Evolutionary conservation across 2,329 filamentous ascomycete genomes (phyloP).

Genomic region (Colletotrichum echinochloae): DNA sequence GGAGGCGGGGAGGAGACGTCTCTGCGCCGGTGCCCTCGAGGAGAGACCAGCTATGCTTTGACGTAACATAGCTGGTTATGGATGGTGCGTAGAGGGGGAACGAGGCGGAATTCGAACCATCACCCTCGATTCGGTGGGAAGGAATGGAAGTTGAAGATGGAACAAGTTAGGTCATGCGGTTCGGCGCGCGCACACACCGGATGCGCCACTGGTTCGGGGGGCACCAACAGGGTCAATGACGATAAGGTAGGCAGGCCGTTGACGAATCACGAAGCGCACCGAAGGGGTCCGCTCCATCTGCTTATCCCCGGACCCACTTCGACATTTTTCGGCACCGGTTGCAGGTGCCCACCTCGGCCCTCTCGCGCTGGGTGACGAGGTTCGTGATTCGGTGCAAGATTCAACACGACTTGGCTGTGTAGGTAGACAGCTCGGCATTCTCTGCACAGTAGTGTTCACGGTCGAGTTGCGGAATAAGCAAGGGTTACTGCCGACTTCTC

Average conservation of each 20-base stretch:
- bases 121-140: not conserved
- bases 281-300: slow-evolving; percentile 26
- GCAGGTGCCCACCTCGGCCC: slow-evolving; percentile 24
- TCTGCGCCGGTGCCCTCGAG: slow-evolving; percentile 40
- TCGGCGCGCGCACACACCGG: slow-evolving; percentile 7
- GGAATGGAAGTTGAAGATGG: not conserved
- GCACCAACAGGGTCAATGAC: slow-evolving; percentile 31
- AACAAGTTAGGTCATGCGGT: slow-evolving; percentile 6
- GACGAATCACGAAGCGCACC: slow-evolving; percentile 27
- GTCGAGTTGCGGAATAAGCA: not conserved
- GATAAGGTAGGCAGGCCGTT: slow-evolving; percentile 34
- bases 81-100: not conserved
- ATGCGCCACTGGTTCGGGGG: slow-evolving; percentile 11
- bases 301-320: slow-evolving; percentile 34
- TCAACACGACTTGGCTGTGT: not conserved
- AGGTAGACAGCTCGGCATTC: not conserved
- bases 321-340: slow-evolving; percentile 17
- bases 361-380: not conserved
- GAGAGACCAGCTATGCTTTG: slow-evolving; percentile 45
- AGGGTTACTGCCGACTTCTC: not conserved
- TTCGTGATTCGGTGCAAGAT: not conserved
- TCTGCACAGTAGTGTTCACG: not conserved
- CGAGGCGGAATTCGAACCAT: slow-evolving; percentile 18
- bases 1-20: slow-evolving; percentile 26
- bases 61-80: slow-evolving; percentile 45